Evolutionary conservation across 495 filamentous ascomycete species (phyloP), one percentile per base, ranked within the genome.

Genomic region (Tuber indicum): DNA sequence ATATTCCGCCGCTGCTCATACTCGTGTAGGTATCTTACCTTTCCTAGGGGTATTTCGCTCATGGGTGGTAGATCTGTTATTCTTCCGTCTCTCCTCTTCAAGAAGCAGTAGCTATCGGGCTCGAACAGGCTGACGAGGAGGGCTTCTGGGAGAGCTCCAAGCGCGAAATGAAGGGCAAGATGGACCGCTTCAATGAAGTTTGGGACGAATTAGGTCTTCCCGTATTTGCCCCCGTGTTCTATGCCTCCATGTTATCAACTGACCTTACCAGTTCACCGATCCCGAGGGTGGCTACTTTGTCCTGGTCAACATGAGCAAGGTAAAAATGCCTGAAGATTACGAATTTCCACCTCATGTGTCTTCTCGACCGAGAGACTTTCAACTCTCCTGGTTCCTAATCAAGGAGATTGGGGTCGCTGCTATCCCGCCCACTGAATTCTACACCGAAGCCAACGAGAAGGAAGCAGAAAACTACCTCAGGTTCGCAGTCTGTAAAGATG

Each of bases 251-350:
- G 32, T 41, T 69, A 36, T 74, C 74, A 32, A 74, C 74, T 75
- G 39, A 80, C 52, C 41, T 32, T 44, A 79, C 12, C 62, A 88
- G 85, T 99, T 95, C 87, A 95, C 93, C 16, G 90, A 95, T 66
- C 95, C 95, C 17, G 94, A 99, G 82, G 95, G 95, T 78, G 95
- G 96, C 62, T 99, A 98, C 86, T 99, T 98, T 78, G 94, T 98
- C 70, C 88, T 98, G 47, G 96, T 91, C 69, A 99, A 99, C 85
- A 89, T 98, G 85, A 86, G 88, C 42, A 93, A 94, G 76, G 93
- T 99, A 71, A 89, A 91, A 78, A 84, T 99, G 0, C 96, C 96
- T 0, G 87, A 86, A 7, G 90, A 90, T 82, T 98, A 97, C 84
- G 87, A 90, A 0, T 98, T 98, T 87, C 96, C 96, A 6, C 87